phyloP scores from a whole-genome alignment of 2,329 filamentous ascomycete genomes.

The Fusarium ambrosium region DNA sequence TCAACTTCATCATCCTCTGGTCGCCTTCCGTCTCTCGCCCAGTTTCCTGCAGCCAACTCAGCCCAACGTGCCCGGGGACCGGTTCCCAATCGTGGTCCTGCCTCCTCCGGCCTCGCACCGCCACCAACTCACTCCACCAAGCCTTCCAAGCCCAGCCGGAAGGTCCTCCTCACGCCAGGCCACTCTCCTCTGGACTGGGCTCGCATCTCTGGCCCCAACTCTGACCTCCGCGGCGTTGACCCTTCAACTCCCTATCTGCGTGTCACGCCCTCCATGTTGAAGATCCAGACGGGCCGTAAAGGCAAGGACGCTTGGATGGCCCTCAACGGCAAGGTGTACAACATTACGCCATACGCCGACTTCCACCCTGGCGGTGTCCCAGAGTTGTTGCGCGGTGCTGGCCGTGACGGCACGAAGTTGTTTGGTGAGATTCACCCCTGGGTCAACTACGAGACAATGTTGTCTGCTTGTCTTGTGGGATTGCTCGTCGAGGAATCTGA shows the following conservation, averaged over 20 bases:
- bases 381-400: conserved; percentile 76
- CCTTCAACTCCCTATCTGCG: conserved; percentile 70
- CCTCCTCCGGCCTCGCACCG: conserved; percentile 62
- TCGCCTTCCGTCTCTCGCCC: conserved; percentile 53
- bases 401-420: conserved; percentile 71
- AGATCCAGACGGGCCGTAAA: conserved; percentile 82
- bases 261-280: conserved; percentile 86
- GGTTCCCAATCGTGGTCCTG: conserved; percentile 56
- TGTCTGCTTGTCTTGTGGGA: conserved; percentile 73
- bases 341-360: conserved; percentile 88
- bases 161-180: conserved; percentile 87
- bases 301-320: conserved; percentile 92
- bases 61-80: conserved; percentile 63
- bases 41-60: conserved; percentile 67
- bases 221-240: conserved; percentile 76
- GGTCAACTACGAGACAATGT: conserved; percentile 81
- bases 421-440: conserved; percentile 78
- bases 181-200: conserved; percentile 98
- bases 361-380: conserved; percentile 91
- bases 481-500: conserved; percentile 70
- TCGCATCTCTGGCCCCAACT: conserved; percentile 73
- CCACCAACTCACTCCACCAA: conserved; percentile 67
- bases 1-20: conserved; percentile 36
- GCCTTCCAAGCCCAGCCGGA: conserved; percentile 71
- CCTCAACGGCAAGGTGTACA: conserved; percentile 92